Conservation (phyloP, 2,329 filamentous ascomycete genomes). For the Aspergillus ochraceus region DNA sequence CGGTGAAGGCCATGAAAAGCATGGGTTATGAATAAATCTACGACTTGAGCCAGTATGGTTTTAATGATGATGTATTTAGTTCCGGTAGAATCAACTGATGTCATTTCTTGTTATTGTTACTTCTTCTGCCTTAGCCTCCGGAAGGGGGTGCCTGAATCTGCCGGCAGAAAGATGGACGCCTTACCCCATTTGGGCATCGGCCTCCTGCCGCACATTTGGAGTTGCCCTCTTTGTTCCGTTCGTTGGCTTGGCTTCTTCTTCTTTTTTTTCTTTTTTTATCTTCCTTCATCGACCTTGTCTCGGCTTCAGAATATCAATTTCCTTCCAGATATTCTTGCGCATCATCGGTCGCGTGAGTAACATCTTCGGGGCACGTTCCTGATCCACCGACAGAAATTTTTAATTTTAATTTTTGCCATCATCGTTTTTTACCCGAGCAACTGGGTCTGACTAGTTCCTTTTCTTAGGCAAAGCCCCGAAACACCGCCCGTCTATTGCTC, state of each 20-base stretch:
- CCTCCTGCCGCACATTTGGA: neutral
- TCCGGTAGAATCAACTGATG: neutral
- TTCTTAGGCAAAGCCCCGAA: neutral
- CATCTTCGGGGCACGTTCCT: neutral
- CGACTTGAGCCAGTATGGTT: neutral
- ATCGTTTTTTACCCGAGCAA: conserved; percentile 10
- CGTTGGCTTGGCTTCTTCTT: neutral
- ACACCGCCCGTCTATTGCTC: neutral
- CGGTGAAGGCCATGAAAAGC: neutral
- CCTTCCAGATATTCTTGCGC: neutral
- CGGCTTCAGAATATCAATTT: neutral
- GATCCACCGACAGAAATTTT: conserved; percentile 5
- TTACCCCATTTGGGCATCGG: conserved; percentile 20
- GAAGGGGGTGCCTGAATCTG: conserved; percentile 11
- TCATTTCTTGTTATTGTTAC: neutral
- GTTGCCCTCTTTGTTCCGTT: neutral
- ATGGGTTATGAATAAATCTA: neutral
- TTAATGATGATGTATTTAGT: neutral
- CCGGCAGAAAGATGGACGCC: conserved; percentile 19
- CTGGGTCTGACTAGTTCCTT: conserved; percentile 12
- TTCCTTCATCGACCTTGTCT: no score
- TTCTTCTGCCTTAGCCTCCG: neutral
- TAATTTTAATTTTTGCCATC: neutral
- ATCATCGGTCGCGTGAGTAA: conserved; percentile 1
- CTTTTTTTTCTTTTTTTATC: neutral